Evolutionary conservation across 148 eudicot genomes (phyloP), one percentile per base, ranked within the genome.

Genomic region (Rhododendron vialii): DNA sequence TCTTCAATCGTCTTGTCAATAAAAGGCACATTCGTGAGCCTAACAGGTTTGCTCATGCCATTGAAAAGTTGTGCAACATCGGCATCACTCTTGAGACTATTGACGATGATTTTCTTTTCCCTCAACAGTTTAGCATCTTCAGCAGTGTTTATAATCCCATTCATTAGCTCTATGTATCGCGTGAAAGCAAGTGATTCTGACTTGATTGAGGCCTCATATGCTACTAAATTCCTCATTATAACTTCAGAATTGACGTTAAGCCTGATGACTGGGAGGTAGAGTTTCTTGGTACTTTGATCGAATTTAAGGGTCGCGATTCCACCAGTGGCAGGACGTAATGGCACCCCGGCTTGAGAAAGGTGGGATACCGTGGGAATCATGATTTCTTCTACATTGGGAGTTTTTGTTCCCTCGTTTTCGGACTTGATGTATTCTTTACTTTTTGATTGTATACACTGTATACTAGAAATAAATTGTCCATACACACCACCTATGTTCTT

Each of bases 151-250:
- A 92, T 88, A 26, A 92, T 89, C 36, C 94, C 93, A 20, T 88
- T 90, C 94, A 92, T 91, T 24, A 92, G 76, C 80, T 92, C 94
- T 0, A 91, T 89, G 85, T 92, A 92, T 9, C 91, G 87, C 15
- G 91, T 84, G 14, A 91, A 80, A 63, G 87, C 85, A 9, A 84
- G 78, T 0, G 89, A 83, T 6, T 89, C 88, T 0, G 88, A 17
- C 12, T 74, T 17, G 18, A 82, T 82, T 18, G 80, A 78, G 2
- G 93, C 90, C 53, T 92, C 94, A 47, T 92, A 91, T 20, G 94
- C 89, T 2, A 88, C 87, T 17, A 88, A 33, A 18, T 88, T 88
- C 24, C 89, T 82, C 82, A 88, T n/a, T 10, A 88, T 26, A 0
- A 82, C 51, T 14, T 82, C 89, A 2, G 89, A 59, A 59, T 81